Percentiles rank a stretch among this genome's conserved stretches.
Conservation (phyloP, 768 basidiomycete species). For the Panaeolus cyanescens region DNA sequence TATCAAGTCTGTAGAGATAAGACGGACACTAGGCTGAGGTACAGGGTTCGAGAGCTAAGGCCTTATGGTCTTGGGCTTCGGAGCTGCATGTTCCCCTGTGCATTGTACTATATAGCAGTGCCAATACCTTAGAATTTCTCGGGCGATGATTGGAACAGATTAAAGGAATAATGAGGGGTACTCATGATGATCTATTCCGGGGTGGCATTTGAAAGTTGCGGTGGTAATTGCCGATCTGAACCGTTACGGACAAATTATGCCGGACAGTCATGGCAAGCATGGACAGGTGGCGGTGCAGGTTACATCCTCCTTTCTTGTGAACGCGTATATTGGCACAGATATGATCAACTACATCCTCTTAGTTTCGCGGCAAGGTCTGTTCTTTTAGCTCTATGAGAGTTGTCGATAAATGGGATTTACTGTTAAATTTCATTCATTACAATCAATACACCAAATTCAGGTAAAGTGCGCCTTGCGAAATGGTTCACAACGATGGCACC, state of each 20-base stretch:
- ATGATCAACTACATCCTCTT: constrained; percentile 99
- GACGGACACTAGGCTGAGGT: background rate
- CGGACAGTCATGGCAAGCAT: background rate
- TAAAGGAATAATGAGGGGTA: background rate
- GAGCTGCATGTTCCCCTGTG: constrained; percentile 1
- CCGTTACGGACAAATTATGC: background rate
- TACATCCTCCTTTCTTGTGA: constrained; percentile 2
- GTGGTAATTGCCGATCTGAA: background rate
- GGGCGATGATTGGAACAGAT: background rate
- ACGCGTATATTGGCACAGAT: background rate
- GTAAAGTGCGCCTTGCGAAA: constrained; percentile 96
- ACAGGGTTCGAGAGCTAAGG: background rate
- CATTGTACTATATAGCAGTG: background rate
- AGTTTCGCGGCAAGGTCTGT: constrained; percentile 90
- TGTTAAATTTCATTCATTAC: constrained; percentile 2
- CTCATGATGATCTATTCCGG: background rate
- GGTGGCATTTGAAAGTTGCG: background rate
- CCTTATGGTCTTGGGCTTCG: background rate
- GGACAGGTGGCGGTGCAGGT: constrained; percentile 8
- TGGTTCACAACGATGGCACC: constrained; percentile 96
- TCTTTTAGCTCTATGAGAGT: constrained; percentile 6
- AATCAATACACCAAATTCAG: constrained; percentile 36
- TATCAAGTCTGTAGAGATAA: constrained; percentile 1
- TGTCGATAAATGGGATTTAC: constrained; percentile 1
- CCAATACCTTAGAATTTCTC: background rate